phyloP scores from a whole-genome alignment of 106 monocot genomes.

The Dioscorea alata region DNA sequence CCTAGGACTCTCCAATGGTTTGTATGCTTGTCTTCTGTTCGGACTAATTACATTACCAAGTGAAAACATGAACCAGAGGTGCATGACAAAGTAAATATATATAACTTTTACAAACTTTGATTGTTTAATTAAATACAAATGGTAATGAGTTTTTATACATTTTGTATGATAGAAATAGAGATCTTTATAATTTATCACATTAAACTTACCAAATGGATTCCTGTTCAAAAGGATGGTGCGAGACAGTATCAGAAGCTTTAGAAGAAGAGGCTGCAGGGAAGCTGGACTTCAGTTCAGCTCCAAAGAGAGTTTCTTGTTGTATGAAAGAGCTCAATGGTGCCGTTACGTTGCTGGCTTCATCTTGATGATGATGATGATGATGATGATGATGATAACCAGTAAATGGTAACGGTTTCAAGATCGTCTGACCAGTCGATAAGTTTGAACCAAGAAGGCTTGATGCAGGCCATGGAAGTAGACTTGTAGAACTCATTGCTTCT shows the following conservation, averaged over 20 bases:
- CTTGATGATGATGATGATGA: too few species aligned
- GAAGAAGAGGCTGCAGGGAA: conserved; percentile 2
- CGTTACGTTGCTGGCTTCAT: background rate
- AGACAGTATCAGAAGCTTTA: conserved; percentile 4
- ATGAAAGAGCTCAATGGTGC: conserved; percentile 21
- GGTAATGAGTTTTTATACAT: too few species aligned
- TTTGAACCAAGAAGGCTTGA: conserved; percentile 8
- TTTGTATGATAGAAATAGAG: background rate
- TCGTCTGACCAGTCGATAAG: background rate
- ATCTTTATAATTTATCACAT: background rate
- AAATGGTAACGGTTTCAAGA: conserved; percentile 16
- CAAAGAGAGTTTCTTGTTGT: background rate
- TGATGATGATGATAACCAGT: too few species aligned
- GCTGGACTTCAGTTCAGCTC: background rate
- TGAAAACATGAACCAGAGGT: too few species aligned
- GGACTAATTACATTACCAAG: too few species aligned
- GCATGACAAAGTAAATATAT: too few species aligned
- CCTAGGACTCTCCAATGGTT: too few species aligned
- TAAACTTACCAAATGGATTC: conserved; percentile 18
- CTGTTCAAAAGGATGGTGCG: conserved; percentile 28
- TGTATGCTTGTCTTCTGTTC: too few species aligned
- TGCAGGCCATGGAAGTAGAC: conserved; percentile 13
- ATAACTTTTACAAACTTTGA: too few species aligned
- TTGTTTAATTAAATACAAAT: too few species aligned
- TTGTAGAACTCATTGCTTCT: conserved; percentile 3